These are phyloP conservation scores for Miamiensis avidus DNA, from an alignment of 169 alveolate species.

Conservation along the genomic window DNA sequence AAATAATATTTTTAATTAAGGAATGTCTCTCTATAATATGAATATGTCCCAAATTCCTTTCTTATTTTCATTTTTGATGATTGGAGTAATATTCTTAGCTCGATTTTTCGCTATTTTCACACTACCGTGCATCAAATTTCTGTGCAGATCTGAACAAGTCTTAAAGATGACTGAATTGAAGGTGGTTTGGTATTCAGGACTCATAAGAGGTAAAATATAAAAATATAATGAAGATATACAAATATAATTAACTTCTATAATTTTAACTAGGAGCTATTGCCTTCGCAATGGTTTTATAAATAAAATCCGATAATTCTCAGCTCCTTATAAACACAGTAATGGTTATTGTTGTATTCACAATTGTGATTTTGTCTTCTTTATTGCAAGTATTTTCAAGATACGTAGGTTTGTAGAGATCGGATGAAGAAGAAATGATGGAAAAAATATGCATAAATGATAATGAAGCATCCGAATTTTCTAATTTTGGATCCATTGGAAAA, in stretches of 20 bases:
- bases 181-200: slow-evolving; percentile 36
- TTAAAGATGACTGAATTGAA: slow-evolving; percentile 20
- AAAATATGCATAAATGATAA: background rate
- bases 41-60: slow-evolving; percentile 29
- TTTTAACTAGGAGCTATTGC: background rate
- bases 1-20: slow-evolving; percentile 13
- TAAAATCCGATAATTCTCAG: background rate
- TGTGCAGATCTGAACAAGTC: slow-evolving; percentile 8
- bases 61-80: slow-evolving; percentile 33
- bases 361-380: background rate
- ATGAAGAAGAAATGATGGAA: background rate
- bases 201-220: slow-evolving; percentile 21
- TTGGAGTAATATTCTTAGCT: slow-evolving; percentile 36
- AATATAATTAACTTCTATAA: background rate
- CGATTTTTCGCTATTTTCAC: slow-evolving; percentile 50
- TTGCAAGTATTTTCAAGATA: background rate
- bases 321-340: background rate
- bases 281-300: background rate
- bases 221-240: background rate
- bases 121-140: slow-evolving; percentile 23
- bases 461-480: background rate
- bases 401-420: background rate
- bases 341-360: background rate
- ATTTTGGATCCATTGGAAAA: background rate
- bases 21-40: slow-evolving; percentile 46